These are phyloP conservation scores for Imleria badia DNA, from an alignment of 768 basidiomycete species.

Conservation along the genomic window DNA sequence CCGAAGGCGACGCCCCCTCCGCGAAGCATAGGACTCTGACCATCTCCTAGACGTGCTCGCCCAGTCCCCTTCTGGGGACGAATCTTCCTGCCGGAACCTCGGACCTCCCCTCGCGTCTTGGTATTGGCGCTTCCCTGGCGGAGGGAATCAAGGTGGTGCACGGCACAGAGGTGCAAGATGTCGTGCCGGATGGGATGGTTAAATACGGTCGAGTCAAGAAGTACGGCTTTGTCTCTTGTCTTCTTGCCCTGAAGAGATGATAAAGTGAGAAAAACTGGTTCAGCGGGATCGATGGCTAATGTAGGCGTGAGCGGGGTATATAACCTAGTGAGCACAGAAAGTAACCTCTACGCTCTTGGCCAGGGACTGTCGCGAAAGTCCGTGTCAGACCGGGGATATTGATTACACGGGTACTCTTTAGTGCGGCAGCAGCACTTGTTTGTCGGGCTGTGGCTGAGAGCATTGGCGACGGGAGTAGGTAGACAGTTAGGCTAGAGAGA, in stretches of 20 bases:
- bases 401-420: not conserved
- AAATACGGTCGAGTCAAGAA: constrained; percentile 82
- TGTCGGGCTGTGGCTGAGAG: constrained; percentile 14
- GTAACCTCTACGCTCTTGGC: constrained; percentile 18
- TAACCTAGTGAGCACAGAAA: constrained; percentile 4
- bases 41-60: constrained; percentile 85
- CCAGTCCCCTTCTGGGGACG: constrained; percentile 92
- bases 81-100: constrained; percentile 87
- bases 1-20: constrained; percentile 95
- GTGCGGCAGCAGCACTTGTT: constrained; percentile 1
- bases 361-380: constrained; percentile 5
- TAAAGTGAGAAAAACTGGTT: constrained; percentile 61
- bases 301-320: constrained; percentile 5
- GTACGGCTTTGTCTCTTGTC: constrained; percentile 48
- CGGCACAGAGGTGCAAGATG: constrained; percentile 89
- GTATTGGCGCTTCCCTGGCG: constrained; percentile 93
- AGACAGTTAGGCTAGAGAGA: not conserved
- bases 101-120: constrained; percentile 89
- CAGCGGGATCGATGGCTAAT: constrained; percentile 38
- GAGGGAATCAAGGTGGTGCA: constrained; percentile 82
- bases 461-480: constrained; percentile 8
- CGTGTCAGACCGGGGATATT: constrained; percentile 2
- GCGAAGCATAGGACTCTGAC: constrained; percentile 79
- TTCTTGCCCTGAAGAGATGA: constrained; percentile 51
- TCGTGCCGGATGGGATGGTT: constrained; percentile 85